Percentiles rank a stretch among this genome's conserved stretches.
Evolutionary conservation across 805 yeast species (phyloP).

Genomic region (Nakazawaea holstii): DNA sequence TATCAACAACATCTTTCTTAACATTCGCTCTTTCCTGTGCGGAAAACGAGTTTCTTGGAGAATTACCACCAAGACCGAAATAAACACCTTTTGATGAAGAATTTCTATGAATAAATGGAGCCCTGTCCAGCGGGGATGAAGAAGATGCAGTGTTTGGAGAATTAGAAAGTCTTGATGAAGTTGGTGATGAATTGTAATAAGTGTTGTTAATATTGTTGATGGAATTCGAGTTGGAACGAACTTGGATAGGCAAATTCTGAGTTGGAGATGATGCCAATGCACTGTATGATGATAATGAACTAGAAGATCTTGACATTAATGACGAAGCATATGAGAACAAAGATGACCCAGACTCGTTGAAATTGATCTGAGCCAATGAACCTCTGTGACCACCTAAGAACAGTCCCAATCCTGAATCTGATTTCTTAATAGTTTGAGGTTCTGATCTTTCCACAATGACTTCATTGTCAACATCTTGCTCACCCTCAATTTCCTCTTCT

Average conservation of each 20-base stretch:
- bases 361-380: conserved; percentile 26
- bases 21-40: not conserved
- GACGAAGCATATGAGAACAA: conserved; percentile 24
- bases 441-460: not conserved
- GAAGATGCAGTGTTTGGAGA: conserved; percentile 3
- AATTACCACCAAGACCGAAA: conserved; percentile 1
- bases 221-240: not conserved
- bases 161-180: conserved; percentile 4
- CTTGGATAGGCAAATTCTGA: not conserved
- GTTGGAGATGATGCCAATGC: conserved; percentile 1
- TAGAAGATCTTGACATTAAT: conserved; percentile 19
- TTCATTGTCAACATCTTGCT: conserved; percentile 1
- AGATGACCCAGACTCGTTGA: conserved; percentile 21
- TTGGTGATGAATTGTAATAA: conserved; percentile 7
- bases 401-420: conserved; percentile 8
- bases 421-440: conserved; percentile 1
- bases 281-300: conserved; percentile 11
- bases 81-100: not conserved
- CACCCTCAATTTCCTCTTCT: not conserved
- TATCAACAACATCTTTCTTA: not conserved
- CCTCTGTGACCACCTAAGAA: conserved; percentile 28
- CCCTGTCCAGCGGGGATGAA: conserved; percentile 4
- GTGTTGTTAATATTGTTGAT: conserved; percentile 5
- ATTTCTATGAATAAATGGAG: not conserved
- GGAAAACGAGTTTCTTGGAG: conserved; percentile 7